These are phyloP conservation scores for Penicillium janthinellum DNA, from an alignment of 2,329 filamentous ascomycete genomes.

Conservation along the genomic window DNA sequence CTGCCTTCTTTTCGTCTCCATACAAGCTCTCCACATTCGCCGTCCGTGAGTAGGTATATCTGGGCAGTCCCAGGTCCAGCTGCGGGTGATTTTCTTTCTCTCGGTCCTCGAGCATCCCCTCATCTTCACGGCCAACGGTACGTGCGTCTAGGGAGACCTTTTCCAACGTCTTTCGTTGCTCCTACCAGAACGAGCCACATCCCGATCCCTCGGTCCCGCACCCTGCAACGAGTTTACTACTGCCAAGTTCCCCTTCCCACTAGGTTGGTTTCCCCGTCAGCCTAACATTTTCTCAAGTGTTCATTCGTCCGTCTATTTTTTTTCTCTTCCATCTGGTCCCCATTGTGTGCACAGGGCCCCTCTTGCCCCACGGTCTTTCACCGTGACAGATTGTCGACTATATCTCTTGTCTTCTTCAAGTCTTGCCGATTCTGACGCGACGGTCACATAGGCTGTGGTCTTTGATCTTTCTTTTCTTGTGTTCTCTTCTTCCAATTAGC, in stretches of 20 bases:
- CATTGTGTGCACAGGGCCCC: background rate
- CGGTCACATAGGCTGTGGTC: background rate
- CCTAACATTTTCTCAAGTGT: background rate
- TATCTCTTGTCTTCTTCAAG: background rate
- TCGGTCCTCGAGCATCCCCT: background rate
- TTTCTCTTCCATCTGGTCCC: background rate
- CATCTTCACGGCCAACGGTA: background rate
- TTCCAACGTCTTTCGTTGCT: background rate
- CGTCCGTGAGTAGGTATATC: slow-evolving; percentile 1
- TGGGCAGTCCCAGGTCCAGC: background rate
- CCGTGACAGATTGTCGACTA: background rate
- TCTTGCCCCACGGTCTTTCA: background rate
- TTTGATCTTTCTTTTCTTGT: background rate
- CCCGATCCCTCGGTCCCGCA: background rate
- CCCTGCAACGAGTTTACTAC: background rate
- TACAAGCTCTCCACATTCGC: slow-evolving; percentile 4
- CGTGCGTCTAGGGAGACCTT: background rate
- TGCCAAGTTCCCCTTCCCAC: background rate
- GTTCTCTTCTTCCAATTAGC: background rate
- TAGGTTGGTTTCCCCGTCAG: background rate
- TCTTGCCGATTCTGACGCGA: background rate
- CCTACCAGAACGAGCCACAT: background rate
- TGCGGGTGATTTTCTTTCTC: background rate
- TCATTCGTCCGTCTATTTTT: background rate
- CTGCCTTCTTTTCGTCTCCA: background rate